Evolutionary conservation across 495 filamentous ascomycete species (phyloP), one percentile per base, ranked within the genome.

Genomic region (Penicillium samsonianum): DNA sequence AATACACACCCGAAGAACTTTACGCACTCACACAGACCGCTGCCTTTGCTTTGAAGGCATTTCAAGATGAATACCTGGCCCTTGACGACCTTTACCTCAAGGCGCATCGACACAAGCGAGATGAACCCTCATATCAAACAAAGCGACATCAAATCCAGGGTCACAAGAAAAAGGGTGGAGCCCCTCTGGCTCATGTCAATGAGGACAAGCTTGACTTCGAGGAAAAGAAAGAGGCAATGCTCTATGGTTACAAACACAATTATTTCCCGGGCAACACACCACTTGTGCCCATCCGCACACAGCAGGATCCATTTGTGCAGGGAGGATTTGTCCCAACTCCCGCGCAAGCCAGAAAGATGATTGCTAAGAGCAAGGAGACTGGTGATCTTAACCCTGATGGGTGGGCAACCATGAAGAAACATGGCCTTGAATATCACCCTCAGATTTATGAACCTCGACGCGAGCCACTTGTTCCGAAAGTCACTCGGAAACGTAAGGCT

Each of bases 51-150:
- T 60, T 92, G 51, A 72, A 74, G 40, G 70, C 72, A 5, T 86
- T 84, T 75, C 86, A 91, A 65, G 75, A 84, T 17, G 85, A 92
- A 61, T 89, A 80, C 62, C 63, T 83, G 12, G 76, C 76, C 16
- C 78, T 91, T 5, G 79, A 85, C 53, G 79, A 80, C 51, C 73
- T 84, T 35, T 72, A 80, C 19, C 80, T 81, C 72, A 51, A 67
- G 70, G 61, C 80, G 65, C 64, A 83, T 69, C 65, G 75, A 68
- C 55, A 75, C 53, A 49, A 64, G 10, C 62, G 64, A 16, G 50
- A 40, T 26, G 33, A 55, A 12, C 28, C 60, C 22, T 43, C 60
- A 5, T 37, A 25, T 2, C 58, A 63, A 11, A 47, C 57, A 5
- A 67, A 69, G 60, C 48, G 62, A 19, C 54, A 65, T 20, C 53